Percentiles rank a stretch among this genome's conserved stretches.
These are phyloP conservation scores for Lactifluus echinatus DNA, from an alignment of 768 basidiomycete genomes.

Conservation along the genomic window DNA sequence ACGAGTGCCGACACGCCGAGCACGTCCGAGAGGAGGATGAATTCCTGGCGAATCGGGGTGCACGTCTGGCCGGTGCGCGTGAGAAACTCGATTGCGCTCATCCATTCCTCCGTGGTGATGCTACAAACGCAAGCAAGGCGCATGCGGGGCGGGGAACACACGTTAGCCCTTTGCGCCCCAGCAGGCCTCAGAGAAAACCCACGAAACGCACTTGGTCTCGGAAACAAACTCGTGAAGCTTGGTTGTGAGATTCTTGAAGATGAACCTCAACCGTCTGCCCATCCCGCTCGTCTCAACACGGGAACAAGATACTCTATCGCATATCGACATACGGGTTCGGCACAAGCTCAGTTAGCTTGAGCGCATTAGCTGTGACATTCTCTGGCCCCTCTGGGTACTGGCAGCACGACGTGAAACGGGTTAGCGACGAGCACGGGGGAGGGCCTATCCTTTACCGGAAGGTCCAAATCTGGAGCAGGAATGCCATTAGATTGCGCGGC, in stretches of 20 bases:
- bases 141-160: too few species aligned
- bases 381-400: constrained; percentile 44
- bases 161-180: too few species aligned
- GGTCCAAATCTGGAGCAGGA: constrained; percentile 29
- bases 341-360: constrained; percentile 32
- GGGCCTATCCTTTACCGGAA: constrained; percentile 31
- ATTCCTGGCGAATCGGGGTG: constrained; percentile 56
- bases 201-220: constrained; percentile 47
- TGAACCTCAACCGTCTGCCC: constrained; percentile 36
- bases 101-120: constrained; percentile 82
- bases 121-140: too few species aligned
- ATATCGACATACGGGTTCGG: constrained; percentile 31
- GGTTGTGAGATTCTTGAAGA: constrained; percentile 44
- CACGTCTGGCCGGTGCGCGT: constrained; percentile 68
- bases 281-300: constrained; percentile 7
- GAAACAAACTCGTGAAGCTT: constrained; percentile 70
- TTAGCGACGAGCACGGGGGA: neutral
- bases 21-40: constrained; percentile 78
- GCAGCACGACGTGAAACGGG: neutral
- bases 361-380: constrained; percentile 40
- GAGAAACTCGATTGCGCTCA: constrained; percentile 68
- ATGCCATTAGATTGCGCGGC: constrained; percentile 31
- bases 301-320: constrained; percentile 1
- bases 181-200: neutral
- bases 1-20: constrained; percentile 74